Base-by-base conservation (phyloP, 768 basidiomycete genomes). In the Xerocomellus amylosporus region DNA sequence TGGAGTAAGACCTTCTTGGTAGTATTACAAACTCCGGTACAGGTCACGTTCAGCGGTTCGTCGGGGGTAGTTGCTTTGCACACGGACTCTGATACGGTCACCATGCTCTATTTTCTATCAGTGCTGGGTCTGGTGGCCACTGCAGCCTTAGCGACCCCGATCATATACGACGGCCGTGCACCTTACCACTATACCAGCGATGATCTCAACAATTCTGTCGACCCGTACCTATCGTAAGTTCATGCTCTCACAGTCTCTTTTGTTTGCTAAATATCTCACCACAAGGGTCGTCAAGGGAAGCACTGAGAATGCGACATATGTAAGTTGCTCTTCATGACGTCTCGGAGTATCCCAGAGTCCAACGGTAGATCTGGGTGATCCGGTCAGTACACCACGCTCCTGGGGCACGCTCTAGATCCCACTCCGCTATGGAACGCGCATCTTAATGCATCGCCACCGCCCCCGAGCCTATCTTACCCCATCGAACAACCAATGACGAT, bases 91-190 rank as follows among this genome's bases (percentile, higher is more conserved):
- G 15, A 17, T 17, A n/a, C n/a, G 36, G 17, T 17, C 36, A 37
- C 5, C 6, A 37, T 37, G 36, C 17, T 15, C 36, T 37, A 1
- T 37, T 12, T 37, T 37, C 36, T 37, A 15, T 37, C 36, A 8
- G 7, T 22, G 4, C n/a, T 57, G 3, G 37, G 46, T 20, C 30
- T 46, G 6, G 47, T 47, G 9, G 47, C 46, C 12, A 36, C 55
- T n/a, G 7, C 40, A 28, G 58, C 43, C 10, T 49, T 31, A 8
- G 70, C 73, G 2, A 71, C 64, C 1, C 65, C 71, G 8, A 34
- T 81, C 34, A 67, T 85, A 17, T 84, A 75, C 60, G 81, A 84
- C 58, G 82, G 85, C 4, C 79, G 82, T 9, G 79, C 78, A 5
- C 77, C 77, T 0, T 74, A 73, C 47, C 74, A 72, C 40, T 73